A percentile compares a stretch with the other conserved stretches of the same genome.
These are phyloP conservation scores for Galerina sulciceps DNA, from an alignment of 768 basidiomycete genomes.

Conservation along the genomic window DNA sequence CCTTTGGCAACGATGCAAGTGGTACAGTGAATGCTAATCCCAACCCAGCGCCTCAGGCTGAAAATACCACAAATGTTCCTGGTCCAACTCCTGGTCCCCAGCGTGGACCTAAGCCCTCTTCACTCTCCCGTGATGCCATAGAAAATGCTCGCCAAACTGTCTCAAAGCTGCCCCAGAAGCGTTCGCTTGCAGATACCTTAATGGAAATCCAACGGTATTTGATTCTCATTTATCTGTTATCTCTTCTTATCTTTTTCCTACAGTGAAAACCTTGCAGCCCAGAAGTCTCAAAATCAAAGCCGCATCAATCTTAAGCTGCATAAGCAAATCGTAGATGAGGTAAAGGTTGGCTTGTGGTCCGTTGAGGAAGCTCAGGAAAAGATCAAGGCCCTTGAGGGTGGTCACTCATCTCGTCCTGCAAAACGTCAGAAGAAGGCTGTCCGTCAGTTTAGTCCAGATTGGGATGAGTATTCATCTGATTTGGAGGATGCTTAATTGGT, in stretches of 20 bases:
- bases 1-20: too few species aligned
- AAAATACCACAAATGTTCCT: background rate
- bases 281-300: too few species aligned
- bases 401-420: background rate
- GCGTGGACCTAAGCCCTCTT: background rate
- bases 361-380: background rate
- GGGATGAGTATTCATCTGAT: background rate
- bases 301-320: too few species aligned
- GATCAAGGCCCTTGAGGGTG: background rate
- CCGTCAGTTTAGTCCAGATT: background rate
- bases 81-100: background rate
- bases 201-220: background rate
- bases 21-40: too few species aligned
- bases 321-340: background rate
- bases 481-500: background rate
- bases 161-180: background rate
- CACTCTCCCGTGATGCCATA: background rate
- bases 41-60: too few species aligned
- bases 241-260: background rate
- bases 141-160: background rate
- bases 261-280: background rate
- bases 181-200: background rate
- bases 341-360: background rate
- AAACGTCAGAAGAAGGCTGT: too few species aligned
- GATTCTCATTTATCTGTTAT: background rate